Percentiles rank a stretch among this genome's conserved stretches.
Conservation (phyloP, 805 yeast genomes). For the Starmerella etchellsii region DNA sequence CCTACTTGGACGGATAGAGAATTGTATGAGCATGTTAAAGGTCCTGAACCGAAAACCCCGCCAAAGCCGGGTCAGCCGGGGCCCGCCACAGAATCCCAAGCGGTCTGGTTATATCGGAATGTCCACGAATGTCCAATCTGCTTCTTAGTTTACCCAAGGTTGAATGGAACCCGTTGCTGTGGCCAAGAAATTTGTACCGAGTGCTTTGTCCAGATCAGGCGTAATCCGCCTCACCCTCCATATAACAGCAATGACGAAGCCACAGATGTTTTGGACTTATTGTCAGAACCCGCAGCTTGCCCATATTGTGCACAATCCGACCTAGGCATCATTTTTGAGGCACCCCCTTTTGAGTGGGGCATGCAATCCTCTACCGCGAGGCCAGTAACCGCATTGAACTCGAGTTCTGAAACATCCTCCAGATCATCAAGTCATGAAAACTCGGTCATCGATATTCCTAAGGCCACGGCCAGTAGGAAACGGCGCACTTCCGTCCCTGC, state of each 20-base stretch:
- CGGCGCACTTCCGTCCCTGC: conserved; percentile 23
- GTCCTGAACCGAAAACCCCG: background rate
- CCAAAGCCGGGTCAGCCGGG: conserved; percentile 14
- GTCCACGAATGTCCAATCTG: conserved; percentile 90
- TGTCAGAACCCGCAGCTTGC: conserved; percentile 79
- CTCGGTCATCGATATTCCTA: background rate
- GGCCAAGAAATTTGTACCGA: conserved; percentile 89
- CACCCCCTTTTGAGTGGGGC: conserved; percentile 44
- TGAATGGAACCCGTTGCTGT: conserved; percentile 79
- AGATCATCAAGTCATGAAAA: background rate
- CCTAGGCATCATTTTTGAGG: conserved; percentile 73
- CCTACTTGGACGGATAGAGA: conserved; percentile 60
- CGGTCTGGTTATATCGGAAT: conserved; percentile 48
- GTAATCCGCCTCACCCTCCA: conserved; percentile 87
- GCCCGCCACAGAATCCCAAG: conserved; percentile 19
- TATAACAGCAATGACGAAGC: conserved; percentile 45
- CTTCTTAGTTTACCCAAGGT: conserved; percentile 68
- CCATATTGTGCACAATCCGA: conserved; percentile 85
- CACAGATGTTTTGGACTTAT: conserved; percentile 31
- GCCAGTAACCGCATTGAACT: background rate
- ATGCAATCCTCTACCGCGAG: conserved; percentile 15
- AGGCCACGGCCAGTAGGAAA: background rate
- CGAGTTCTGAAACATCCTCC: background rate
- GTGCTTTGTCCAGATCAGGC: conserved; percentile 89
- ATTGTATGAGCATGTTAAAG: conserved; percentile 29